A percentile compares a stretch with the other conserved stretches of the same genome.
phyloP scores from a whole-genome alignment of 805 yeast genomes.

The Monosporozyma aquatica region DNA sequence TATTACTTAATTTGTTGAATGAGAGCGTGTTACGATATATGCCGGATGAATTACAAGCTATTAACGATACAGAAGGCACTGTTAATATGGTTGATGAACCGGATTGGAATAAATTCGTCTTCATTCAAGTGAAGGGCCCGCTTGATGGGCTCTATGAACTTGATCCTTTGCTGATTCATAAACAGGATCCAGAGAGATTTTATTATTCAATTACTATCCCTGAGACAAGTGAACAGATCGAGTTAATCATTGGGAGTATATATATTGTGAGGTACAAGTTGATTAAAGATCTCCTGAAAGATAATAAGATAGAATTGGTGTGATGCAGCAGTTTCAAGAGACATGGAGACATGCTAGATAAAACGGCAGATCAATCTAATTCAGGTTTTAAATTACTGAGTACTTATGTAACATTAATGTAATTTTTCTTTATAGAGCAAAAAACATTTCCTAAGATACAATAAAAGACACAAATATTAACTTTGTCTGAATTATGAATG shows the following conservation, averaged over 20 bases:
- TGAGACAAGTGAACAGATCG: conserved; percentile 43
- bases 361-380: no score
- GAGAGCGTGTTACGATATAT: conserved; percentile 54
- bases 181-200: conserved; percentile 28
- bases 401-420: not conserved
- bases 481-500: no score
- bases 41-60: conserved; percentile 58
- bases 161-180: conserved; percentile 33
- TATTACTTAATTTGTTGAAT: conserved; percentile 57
- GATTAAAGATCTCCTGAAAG: conserved; percentile 33
- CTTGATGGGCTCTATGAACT: conserved; percentile 7
- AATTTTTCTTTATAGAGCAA: no score
- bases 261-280: conserved; percentile 65
- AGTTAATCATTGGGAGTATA: conserved; percentile 52
- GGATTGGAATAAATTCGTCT: conserved; percentile 67
- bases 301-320: conserved; percentile 37
- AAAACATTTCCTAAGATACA: no score
- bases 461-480: no score
- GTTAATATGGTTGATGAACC: conserved; percentile 75
- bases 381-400: not conserved
- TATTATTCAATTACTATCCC: conserved; percentile 36
- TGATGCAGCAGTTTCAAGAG: conserved; percentile 16
- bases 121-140: conserved; percentile 35
- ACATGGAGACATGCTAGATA: no score
- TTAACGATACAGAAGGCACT: conserved; percentile 67